phyloP scores from a whole-genome alignment of 2,329 filamentous ascomycete genomes.

The Cryphonectria carpinicola region DNA sequence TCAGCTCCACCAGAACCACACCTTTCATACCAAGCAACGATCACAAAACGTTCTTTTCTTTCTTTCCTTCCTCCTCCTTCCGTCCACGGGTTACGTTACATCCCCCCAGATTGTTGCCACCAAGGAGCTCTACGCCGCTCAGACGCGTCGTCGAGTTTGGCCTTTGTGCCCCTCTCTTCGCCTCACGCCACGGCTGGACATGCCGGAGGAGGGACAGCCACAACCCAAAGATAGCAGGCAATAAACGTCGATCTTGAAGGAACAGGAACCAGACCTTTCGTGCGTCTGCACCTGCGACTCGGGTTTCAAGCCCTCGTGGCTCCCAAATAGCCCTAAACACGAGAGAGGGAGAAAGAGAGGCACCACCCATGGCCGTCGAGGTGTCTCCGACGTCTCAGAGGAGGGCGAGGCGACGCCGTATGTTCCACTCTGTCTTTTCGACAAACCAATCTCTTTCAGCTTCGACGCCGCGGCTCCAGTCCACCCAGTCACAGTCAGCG shows the following conservation, averaged over 20 bases:
- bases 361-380: conserved; percentile 22
- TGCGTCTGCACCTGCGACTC: background rate
- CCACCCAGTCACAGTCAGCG: conserved; percentile 44
- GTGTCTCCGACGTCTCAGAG: conserved; percentile 43
- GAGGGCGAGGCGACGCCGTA: conserved; percentile 51
- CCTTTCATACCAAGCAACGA: background rate
- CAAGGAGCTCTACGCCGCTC: background rate
- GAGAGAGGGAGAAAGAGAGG: background rate
- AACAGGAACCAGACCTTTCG: background rate
- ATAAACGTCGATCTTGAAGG: background rate
- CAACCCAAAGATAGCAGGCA: background rate
- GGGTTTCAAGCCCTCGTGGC: background rate
- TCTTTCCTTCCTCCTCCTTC: too few relatives aligned
- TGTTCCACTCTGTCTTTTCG: conserved; percentile 61
- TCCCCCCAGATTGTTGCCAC: background rate
- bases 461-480: conserved; percentile 3
- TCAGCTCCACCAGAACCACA: background rate
- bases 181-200: background rate
- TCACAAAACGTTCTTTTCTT: background rate
- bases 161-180: background rate
- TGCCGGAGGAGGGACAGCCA: background rate
- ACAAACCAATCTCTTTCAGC: conserved; percentile 50
- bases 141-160: background rate
- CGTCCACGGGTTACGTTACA: background rate
- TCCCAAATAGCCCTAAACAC: background rate